These are phyloP conservation scores for Solanum okadae DNA, from an alignment of 257 asterid species.

Conservation along the genomic window DNA sequence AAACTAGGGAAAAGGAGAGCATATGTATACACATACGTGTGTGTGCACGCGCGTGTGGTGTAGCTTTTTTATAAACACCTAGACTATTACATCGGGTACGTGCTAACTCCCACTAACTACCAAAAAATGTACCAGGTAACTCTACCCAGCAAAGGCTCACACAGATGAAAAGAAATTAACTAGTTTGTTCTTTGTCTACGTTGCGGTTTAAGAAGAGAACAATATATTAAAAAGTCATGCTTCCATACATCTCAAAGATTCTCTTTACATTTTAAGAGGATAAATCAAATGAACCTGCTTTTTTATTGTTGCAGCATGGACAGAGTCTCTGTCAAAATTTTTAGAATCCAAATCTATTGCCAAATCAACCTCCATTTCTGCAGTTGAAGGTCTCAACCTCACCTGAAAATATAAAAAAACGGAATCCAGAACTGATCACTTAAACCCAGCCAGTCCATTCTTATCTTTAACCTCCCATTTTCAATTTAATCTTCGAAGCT, in stretches of 20 bases:
- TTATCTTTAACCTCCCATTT: background rate
- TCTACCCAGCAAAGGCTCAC: background rate
- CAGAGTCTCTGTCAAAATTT: conserved; percentile 53
- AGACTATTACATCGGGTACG: background rate
- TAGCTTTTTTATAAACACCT: background rate
- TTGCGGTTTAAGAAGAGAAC: background rate
- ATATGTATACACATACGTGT: background rate
- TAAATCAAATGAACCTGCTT: conserved; percentile 43
- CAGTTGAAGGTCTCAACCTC: conserved; percentile 51
- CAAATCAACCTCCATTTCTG: conserved; percentile 74
- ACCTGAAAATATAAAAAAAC: conserved; percentile 30
- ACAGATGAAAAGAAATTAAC: background rate
- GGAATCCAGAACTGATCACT: background rate
- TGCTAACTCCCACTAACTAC: background rate
- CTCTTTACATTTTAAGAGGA: background rate
- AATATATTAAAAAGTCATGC: background rate
- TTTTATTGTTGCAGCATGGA: conserved; percentile 17
- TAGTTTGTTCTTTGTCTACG: background rate
- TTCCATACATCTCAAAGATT: background rate
- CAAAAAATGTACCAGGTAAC: background rate
- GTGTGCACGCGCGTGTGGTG: background rate
- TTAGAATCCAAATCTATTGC: conserved; percentile 46
- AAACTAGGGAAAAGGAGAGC: background rate
- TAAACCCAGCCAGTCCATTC: background rate
- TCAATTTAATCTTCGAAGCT: background rate